A percentile compares a stretch with the other conserved stretches of the same genome.
Evolutionary conservation across 129 eudicot genomes (phyloP).

Genomic region (Chrysanthemum makinoi): DNA sequence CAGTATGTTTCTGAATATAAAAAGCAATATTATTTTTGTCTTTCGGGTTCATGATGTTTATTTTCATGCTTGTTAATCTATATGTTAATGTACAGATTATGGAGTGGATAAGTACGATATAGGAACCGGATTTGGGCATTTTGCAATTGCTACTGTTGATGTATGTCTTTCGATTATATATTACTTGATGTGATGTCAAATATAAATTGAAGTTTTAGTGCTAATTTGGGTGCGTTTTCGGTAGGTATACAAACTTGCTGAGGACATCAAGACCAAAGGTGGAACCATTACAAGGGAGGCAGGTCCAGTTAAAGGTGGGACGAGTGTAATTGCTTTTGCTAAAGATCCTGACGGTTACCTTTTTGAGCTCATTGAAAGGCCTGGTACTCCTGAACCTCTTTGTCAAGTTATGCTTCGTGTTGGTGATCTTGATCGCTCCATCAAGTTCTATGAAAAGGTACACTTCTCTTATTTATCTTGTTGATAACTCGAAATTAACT

Average conservation of each 20-base stretch:
- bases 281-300: constrained; percentile 78
- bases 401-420: constrained; percentile 99
- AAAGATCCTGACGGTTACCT: constrained; percentile 97
- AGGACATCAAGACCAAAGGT: constrained; percentile 68
- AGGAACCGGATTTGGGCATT: constrained; percentile 97
- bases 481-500: background rate
- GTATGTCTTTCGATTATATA: constrained; percentile 33
- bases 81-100: constrained; percentile 54
- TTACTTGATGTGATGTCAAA: background rate
- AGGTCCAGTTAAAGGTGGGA: constrained; percentile 90
- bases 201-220: background rate
- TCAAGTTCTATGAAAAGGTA: constrained; percentile 90
- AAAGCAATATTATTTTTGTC: constrained; percentile 1
- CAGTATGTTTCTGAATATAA: constrained; percentile 50
- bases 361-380: constrained; percentile 83
- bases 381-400: constrained; percentile 83
- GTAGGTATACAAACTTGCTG: constrained; percentile 76
- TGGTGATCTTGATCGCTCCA: constrained; percentile 92
- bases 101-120: constrained; percentile 94
- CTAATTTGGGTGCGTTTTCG: background rate
- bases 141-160: constrained; percentile 89
- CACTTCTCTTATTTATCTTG: background rate
- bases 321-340: constrained; percentile 81
- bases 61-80: constrained; percentile 14
- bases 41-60: background rate